Evolutionary conservation across 805 yeast genomes (phyloP), one percentile per base, ranked within the genome.

Genomic region (Kluyveromyces wickerhamii): DNA sequence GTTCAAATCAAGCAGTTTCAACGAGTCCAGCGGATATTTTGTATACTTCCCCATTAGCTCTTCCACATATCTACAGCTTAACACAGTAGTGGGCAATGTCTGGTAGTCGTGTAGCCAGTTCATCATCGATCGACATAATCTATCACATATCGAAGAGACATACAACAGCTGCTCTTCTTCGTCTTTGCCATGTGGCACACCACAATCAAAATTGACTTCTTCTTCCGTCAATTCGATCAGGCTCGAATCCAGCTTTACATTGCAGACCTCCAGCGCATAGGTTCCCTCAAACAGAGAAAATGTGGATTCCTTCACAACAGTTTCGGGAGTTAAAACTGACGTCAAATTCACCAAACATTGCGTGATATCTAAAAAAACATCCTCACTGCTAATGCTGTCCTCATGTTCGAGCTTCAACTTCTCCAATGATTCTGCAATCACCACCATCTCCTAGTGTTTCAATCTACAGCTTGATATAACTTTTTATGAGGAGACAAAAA

Each of bases 231-330:
- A 54, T 19, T 57, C 48, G n/a, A 83, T 67, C 35, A 82, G 48
- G 2, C 89, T 86, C 0, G 96, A 76, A 53, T 89, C 98, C 47
- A 89, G 65, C 42, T 72, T 74, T 8, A 67, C 63, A 51, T 85
- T 85, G 37, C 76, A 67, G 10, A 79, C 69, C 54, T 88, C 97
- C 40, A 86, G 62, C 0, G 97, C 95, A 44, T 88, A 78, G 1
- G 96, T 83, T 0, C 96, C 94, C 46, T 85, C 86, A 41, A 80
- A 65, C 29, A 89, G 65, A 36, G 76, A 72, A 59, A 86, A 85
- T 18, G 60, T 59, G 0, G 74, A 69, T 7, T 72, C 66, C 45
- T 75, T 75, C 4, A 73, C 72, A 13, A 89, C 75, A 31, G 69
- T 65, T 21, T 77, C 79, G 24, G 71, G 68, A 12, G 55, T 50